Percentiles rank a stretch among this genome's conserved stretches.
These are phyloP conservation scores for Tagetes erecta DNA, from an alignment of 129 eudicot species.

Conservation along the genomic window DNA sequence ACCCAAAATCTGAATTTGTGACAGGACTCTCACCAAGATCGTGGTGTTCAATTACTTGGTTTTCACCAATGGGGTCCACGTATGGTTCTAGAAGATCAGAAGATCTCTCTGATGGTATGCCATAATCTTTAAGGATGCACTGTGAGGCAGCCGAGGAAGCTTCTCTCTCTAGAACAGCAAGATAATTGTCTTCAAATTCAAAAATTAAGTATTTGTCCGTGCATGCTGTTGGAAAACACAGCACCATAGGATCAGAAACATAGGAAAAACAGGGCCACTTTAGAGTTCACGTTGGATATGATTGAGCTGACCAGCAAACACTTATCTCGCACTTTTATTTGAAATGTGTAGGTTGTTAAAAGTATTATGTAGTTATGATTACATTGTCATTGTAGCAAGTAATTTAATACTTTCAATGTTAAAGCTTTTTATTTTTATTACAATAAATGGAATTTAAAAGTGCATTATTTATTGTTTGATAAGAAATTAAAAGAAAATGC, in stretches of 20 bases:
- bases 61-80: conserved; percentile 46
- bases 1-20: conserved; percentile 73
- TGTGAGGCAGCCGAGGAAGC: conserved; percentile 68
- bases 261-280: neutral
- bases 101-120: conserved; percentile 87
- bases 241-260: conserved; percentile 10
- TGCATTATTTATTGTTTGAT: neutral
- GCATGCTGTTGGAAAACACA: conserved; percentile 59
- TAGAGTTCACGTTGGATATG: neutral
- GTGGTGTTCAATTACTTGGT: conserved; percentile 35
- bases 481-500: neutral
- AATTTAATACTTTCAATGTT: neutral
- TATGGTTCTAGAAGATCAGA: conserved; percentile 71
- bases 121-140: conserved; percentile 70
- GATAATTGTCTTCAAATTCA: conserved; percentile 89
- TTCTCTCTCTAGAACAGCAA: conserved; percentile 76
- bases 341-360: neutral
- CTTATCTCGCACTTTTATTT: neutral
- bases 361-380: neutral
- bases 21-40: conserved; percentile 70
- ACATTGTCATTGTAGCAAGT: neutral
- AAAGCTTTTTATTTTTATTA: neutral
- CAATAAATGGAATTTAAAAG: no score
- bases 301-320: neutral
- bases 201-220: conserved; percentile 75